Conservation (phyloP, 495 filamentous ascomycete species). For the Peziza echinospora region DNA sequence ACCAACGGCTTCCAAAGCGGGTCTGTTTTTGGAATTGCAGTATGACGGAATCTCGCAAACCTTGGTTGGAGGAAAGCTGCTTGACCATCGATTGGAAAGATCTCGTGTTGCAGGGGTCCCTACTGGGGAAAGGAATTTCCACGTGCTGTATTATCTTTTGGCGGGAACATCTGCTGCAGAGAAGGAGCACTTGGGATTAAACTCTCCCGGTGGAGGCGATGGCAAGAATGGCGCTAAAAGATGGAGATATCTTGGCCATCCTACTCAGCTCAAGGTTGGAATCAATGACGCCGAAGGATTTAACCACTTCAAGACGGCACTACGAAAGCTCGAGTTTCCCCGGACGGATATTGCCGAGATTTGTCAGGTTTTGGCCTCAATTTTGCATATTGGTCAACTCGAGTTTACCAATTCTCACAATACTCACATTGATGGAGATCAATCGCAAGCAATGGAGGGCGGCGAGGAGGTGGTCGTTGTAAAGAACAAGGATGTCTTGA, state of each 20-base stretch:
- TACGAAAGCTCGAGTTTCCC: constrained; percentile 84
- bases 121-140: constrained; percentile 89
- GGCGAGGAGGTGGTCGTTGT: constrained; percentile 66
- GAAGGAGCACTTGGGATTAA: constrained; percentile 71
- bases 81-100: constrained; percentile 80
- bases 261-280: constrained; percentile 86
- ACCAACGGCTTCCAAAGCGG: constrained; percentile 83
- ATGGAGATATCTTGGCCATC: constrained; percentile 92
- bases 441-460: constrained; percentile 91
- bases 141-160: constrained; percentile 83
- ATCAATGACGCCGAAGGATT: constrained; percentile 92
- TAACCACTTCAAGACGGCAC: constrained; percentile 88
- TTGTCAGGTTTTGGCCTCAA: constrained; percentile 76
- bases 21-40: constrained; percentile 85
- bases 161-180: constrained; percentile 81
- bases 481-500: constrained; percentile 77
- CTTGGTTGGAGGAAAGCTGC: constrained; percentile 77
- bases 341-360: constrained; percentile 86
- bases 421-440: constrained; percentile 57
- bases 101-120: constrained; percentile 78
- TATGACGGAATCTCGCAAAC: constrained; percentile 73
- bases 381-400: constrained; percentile 86
- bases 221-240: constrained; percentile 42
- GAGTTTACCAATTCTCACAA: constrained; percentile 66
- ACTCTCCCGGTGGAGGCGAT: constrained; percentile 28